Conservation (phyloP, 352 stramenopile species). For the Phytophthora kernoviae region DNA sequence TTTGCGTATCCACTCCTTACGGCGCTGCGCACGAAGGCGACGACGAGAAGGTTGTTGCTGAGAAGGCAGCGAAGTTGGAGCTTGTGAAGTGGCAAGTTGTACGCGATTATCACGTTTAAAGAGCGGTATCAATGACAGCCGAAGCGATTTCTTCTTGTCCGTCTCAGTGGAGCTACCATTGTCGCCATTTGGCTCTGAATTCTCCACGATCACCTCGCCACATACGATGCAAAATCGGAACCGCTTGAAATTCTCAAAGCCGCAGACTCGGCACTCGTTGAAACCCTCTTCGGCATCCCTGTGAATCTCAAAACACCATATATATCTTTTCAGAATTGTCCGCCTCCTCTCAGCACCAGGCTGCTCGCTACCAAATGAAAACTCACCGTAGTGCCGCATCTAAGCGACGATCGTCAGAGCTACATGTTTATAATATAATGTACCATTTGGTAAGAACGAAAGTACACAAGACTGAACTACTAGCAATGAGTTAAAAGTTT, state of each 20-base stretch:
- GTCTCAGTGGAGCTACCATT: slow-evolving; percentile 6
- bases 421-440: no score
- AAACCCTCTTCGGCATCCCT: slow-evolving; percentile 36
- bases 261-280: slow-evolving; percentile 31
- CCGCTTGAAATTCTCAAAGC: slow-evolving; percentile 51
- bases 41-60: slow-evolving; percentile 14
- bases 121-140: slow-evolving; percentile 18
- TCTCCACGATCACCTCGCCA: slow-evolving; percentile 15
- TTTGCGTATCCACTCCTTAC: slow-evolving; percentile 50
- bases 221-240: slow-evolving; percentile 36
- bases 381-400: slow-evolving; percentile 33
- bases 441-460: neutral
- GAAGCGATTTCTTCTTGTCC: slow-evolving; percentile 18
- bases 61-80: slow-evolving; percentile 2
- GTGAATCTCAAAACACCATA: slow-evolving; percentile 1
- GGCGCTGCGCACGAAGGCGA: slow-evolving; percentile 14
- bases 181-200: slow-evolving; percentile 3
- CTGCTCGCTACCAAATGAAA: neutral
- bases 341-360: neutral
- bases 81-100: slow-evolving; percentile 21
- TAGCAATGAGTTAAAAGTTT: neutral
- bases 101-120: slow-evolving; percentile 20
- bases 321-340: no score
- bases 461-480: neutral
- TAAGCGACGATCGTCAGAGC: slow-evolving; percentile 23